Evolutionary conservation across 257 asterid genomes (phyloP), one percentile per base, ranked within the genome.

Genomic region (Przewalskia tangutica): DNA sequence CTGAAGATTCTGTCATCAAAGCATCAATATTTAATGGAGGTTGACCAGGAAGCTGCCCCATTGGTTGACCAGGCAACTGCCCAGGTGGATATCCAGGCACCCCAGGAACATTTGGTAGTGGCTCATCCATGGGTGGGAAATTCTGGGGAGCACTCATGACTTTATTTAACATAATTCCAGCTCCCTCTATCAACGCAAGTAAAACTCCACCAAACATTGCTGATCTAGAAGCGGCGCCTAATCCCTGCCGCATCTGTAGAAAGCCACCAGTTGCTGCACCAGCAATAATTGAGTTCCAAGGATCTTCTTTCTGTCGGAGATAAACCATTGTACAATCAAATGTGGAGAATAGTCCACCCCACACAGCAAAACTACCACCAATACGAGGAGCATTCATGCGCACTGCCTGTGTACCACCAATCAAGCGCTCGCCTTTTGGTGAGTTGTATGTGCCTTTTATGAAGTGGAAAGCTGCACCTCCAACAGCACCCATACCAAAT

Each of bases 211-310:
- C 97, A 84, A 92, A 90, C 56, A 85, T 0, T 3, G 98, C 97
- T 51, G 98, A 92, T 51, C 91, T 78, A 2, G 98, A 90, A 70
- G 98, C 91, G 64, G 97, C 84, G 7, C 90, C 91, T 5, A 93
- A 51, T 20, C 98, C 98, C 84, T 88, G 94, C 8, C 98, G 93
- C 98, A 94, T 90, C 80, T 88, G 91, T 64, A 94, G 94, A 83
- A 94, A 88, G 20, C 98, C 98, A 64, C 98, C 98, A 8, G 98
- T 91, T 32, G 98, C 98, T 36, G 98, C 98, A 66, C 98, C 98
- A 66, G 98, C 93, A 14, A 94, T 86, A 63, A 94, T 94, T 27
- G 98, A 90, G 87, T 94, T 94, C 98, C 97, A 93, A 0, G 98
- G 98, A 81, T 94, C 98, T 88, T 94, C 98, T 54, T 93, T 94